Evolutionary conservation across 2,329 filamentous ascomycete species (phyloP), one percentile per base, ranked within the genome.

Genomic region (Diaporthe caulivora): DNA sequence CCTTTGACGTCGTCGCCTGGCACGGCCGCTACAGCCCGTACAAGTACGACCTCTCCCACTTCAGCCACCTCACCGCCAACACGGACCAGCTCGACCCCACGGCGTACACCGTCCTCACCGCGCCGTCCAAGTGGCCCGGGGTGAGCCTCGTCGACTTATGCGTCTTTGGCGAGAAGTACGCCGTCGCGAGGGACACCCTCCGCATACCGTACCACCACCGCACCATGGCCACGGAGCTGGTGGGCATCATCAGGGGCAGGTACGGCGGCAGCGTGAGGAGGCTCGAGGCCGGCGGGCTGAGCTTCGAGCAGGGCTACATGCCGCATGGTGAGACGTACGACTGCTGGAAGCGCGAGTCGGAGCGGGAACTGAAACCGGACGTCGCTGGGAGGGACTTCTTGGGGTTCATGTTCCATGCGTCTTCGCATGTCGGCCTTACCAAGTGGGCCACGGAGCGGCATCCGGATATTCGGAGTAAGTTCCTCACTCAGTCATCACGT

Each of bases 1-100:
- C 90, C 0, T 92, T 92, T 75, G 90, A 93, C 75, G 90, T 92
- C 3, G 90, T 92, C 0, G 90, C 90, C 5, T 92, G 91, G 90
- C 90, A 92, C 76, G 91, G 91, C 40, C 88, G 87, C 62, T 91
- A 92, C 79, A 89, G 89, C 72, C 75, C 77, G 1, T 75, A 74
- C 74, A 87, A 87, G 78, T 88, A 88, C 77, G 86, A 87, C 71
- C 79, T 87, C 6, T 85, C 84, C n/a, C 87, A 86, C 72, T 79
- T 90, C 86, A 84, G 86, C 83, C 80, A 88, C 82, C 89, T 90
- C 69, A 85, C 84, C 72, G 87, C 90, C 70, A 88, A 87, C 15
- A 88, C 86, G 77, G 90, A 92, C 79, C 90, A 92, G 77, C 89
- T 89, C 0, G 90, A 92, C 75, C 90, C 90, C 0, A 89, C 86